Evolutionary conservation across 148 eudicot species (phyloP).

Genomic region (Silene uniflora): DNA sequence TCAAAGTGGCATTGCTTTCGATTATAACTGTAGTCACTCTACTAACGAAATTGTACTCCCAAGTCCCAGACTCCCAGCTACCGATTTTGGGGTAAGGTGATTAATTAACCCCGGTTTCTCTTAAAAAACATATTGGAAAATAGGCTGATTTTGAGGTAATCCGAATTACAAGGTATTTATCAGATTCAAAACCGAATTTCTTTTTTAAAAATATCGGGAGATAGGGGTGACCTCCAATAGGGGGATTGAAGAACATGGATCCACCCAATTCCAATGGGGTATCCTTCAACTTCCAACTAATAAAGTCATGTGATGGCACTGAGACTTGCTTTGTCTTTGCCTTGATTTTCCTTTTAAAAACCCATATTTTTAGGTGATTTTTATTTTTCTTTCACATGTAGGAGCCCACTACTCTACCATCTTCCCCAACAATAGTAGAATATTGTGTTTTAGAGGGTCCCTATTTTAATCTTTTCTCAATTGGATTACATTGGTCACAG

Average conservation of each 20-base stretch:
- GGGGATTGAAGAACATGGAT: constrained; percentile 51
- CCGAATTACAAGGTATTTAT: too few species aligned
- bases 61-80: too few species aligned
- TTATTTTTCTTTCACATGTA: constrained; percentile 22
- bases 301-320: constrained; percentile 53
- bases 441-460: constrained; percentile 22
- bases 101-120: background rate
- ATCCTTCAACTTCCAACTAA: constrained; percentile 51
- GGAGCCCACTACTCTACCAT: constrained; percentile 29
- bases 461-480: constrained; percentile 17
- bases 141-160: too few species aligned
- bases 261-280: constrained; percentile 57
- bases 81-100: too few species aligned
- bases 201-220: too few species aligned
- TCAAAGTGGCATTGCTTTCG: too few species aligned
- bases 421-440: constrained; percentile 30
- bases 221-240: background rate
- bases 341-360: constrained; percentile 8
- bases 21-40: too few species aligned
- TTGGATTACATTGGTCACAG: constrained; percentile 23
- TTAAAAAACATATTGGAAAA: background rate
- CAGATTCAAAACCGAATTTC: too few species aligned
- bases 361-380: background rate
- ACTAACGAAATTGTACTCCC: too few species aligned
- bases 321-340: constrained; percentile 48